Percentiles rank a stretch among this genome's conserved stretches.
These are phyloP conservation scores for Neurospora terricola DNA, from an alignment of 495 filamentous ascomycete genomes.

Conservation along the genomic window DNA sequence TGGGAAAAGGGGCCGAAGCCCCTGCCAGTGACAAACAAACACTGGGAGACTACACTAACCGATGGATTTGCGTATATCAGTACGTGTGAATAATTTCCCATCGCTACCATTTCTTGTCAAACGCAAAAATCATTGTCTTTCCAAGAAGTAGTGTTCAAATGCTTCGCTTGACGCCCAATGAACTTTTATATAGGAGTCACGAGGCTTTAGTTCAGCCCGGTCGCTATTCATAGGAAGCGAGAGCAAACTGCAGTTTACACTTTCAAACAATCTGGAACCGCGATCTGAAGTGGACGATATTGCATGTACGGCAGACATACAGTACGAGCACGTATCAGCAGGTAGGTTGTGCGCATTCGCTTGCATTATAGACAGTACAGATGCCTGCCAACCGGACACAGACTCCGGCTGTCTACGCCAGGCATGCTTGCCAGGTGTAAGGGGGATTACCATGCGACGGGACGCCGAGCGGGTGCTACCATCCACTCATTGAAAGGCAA, in stretches of 20 bases:
- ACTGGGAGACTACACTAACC: background rate
- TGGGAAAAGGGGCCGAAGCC: background rate
- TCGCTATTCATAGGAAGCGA: background rate
- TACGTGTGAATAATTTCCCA: background rate
- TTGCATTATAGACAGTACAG: background rate
- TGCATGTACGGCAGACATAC: background rate
- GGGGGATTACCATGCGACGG: background rate
- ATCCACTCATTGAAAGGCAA: background rate
- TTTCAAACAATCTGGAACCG: background rate
- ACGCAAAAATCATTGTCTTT: background rate
- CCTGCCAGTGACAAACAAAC: background rate
- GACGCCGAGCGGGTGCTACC: background rate
- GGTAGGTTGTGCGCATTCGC: background rate
- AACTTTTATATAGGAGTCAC: background rate
- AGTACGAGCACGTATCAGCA: background rate
- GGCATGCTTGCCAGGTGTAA: background rate
- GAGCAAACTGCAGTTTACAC: background rate
- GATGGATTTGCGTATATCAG: background rate
- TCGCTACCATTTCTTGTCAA: background rate
- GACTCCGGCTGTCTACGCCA: background rate
- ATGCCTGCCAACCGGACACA: background rate
- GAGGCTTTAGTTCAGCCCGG: background rate
- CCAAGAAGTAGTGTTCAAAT: background rate
- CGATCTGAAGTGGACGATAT: background rate
- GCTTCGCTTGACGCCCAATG: background rate